A percentile compares a stretch with the other conserved stretches of the same genome.
Evolutionary conservation across 495 filamentous ascomycete species (phyloP).

Genomic region (Aspergillus egyptiacus): DNA sequence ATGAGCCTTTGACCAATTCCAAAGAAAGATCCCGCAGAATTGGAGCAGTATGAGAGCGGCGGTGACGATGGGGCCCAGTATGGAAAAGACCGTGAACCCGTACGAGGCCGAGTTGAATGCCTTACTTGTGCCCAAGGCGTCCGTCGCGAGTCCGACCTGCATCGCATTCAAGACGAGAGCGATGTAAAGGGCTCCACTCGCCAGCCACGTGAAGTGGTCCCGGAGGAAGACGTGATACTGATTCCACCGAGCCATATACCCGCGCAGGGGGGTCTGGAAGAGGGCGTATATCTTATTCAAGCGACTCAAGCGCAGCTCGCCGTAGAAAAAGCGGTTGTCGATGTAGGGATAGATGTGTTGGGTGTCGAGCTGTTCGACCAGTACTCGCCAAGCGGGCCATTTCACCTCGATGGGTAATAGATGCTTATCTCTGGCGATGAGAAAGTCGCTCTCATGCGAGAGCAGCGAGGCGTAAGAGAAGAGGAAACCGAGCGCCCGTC

Average conservation of each 20-base stretch:
- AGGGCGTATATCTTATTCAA: slow-evolving; percentile 16
- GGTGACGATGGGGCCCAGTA: slow-evolving; percentile 21
- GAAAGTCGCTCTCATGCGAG: slow-evolving; percentile 40
- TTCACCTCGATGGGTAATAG: slow-evolving; percentile 30
- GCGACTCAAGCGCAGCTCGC: slow-evolving; percentile 36
- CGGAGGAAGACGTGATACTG: slow-evolving; percentile 25
- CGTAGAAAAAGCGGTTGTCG: slow-evolving; percentile 40
- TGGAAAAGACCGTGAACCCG: slow-evolving; percentile 50
- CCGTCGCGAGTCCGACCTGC: slow-evolving; percentile 51
- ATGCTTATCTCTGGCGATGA: slow-evolving; percentile 27
- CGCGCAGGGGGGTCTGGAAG: slow-evolving; percentile 4
- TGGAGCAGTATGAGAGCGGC: too few species aligned
- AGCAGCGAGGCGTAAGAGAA: slow-evolving; percentile 41
- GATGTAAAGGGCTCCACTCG: slow-evolving; percentile 43
- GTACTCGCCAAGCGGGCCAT: slow-evolving; percentile 19
- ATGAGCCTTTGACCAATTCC: too few species aligned
- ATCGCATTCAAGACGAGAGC: slow-evolving; percentile 52
- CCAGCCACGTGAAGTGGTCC: slow-evolving; percentile 43
- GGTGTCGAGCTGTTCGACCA: slow-evolving; percentile 10
- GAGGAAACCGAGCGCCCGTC: slow-evolving; percentile 42
- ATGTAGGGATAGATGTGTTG: neutral
- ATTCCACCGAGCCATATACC: slow-evolving; percentile 1
- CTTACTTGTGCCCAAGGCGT: slow-evolving; percentile 26
- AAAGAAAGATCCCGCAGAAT: too few species aligned
- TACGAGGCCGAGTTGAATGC: slow-evolving; percentile 45